Conservation (phyloP, 192 early-diverging fungal genomes). For the Podila minutissima region DNA sequence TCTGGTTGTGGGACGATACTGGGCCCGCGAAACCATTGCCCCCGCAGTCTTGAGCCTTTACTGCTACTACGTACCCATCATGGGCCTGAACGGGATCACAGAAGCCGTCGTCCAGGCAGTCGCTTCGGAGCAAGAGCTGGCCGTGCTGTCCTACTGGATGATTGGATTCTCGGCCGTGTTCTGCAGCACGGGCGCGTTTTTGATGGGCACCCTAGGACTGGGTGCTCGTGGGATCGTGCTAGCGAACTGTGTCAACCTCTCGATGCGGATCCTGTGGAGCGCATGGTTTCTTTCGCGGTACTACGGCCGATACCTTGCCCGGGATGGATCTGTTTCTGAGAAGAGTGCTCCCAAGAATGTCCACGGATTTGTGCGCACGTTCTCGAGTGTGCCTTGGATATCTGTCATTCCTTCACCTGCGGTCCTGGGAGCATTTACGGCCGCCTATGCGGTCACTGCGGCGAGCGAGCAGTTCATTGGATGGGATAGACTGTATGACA, state of each 20-base stretch:
- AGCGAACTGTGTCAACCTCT: conserved; percentile 89
- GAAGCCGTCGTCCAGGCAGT: conserved; percentile 94
- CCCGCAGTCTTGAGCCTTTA: conserved; percentile 75
- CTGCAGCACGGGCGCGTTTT: conserved; percentile 64
- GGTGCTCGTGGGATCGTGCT: conserved; percentile 85
- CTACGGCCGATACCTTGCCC: conserved; percentile 55
- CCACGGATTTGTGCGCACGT: neutral
- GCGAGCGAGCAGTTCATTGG: conserved; percentile 64
- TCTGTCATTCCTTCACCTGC: conserved; percentile 54
- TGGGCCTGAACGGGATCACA: conserved; percentile 95
- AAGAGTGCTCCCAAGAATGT: neutral
- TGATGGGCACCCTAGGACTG: conserved; percentile 65
- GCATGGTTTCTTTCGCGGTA: conserved; percentile 70
- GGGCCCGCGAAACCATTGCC: conserved; percentile 60
- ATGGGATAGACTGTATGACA: conserved; percentile 59
- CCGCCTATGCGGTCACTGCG: conserved; percentile 61
- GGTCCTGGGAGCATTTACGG: conserved; percentile 58
- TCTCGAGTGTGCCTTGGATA: conserved; percentile 34
- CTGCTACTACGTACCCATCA: conserved; percentile 91
- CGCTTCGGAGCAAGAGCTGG: conserved; percentile 71
- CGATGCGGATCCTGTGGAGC: conserved; percentile 79
- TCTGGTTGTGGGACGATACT: conserved; percentile 66
- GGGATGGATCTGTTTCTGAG: neutral
- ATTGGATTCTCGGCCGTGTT: conserved; percentile 77
- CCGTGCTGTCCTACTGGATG: conserved; percentile 76